A percentile compares a stretch with the other conserved stretches of the same genome.
Evolutionary conservation across 371 early-diverging fungal genomes (phyloP).

Genomic region (Nematocida ironsii): DNA sequence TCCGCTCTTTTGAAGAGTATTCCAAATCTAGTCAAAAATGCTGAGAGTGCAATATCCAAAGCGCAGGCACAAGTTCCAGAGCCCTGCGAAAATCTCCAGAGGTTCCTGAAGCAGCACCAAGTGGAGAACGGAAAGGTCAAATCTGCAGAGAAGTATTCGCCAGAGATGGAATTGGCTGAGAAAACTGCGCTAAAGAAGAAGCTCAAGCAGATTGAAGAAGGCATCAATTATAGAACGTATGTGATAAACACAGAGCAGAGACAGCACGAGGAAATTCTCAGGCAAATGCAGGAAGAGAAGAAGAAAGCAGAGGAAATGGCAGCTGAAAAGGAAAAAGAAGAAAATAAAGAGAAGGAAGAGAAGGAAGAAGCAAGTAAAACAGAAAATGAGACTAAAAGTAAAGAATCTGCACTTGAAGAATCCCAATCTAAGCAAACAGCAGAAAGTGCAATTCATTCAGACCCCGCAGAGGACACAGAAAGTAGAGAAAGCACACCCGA

Average conservation of each 20-base stretch:
- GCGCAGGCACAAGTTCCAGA: background rate
- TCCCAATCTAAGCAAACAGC: too few relatives aligned
- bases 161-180: background rate
- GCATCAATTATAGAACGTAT: constrained; percentile 4
- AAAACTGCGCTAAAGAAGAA: background rate
- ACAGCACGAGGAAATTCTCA: constrained; percentile 1
- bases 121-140: background rate
- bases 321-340: constrained; percentile 2
- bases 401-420: too few relatives aligned
- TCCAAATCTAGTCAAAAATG: background rate
- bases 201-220: constrained; percentile 12
- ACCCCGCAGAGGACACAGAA: too few relatives aligned
- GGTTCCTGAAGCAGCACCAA: background rate
- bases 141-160: background rate
- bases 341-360: constrained; percentile 4
- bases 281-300: constrained; percentile 7
- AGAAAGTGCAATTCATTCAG: too few relatives aligned
- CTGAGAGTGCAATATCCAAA: background rate
- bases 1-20: background rate
- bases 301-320: constrained; percentile 3
- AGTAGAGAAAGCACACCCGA: too few relatives aligned
- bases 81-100: background rate
- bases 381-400: background rate
- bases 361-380: constrained; percentile 1
- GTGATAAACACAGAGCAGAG: constrained; percentile 12